Conservation (phyloP, 1,284 basidiomycete species). For the Naganishia sp. region DNA sequence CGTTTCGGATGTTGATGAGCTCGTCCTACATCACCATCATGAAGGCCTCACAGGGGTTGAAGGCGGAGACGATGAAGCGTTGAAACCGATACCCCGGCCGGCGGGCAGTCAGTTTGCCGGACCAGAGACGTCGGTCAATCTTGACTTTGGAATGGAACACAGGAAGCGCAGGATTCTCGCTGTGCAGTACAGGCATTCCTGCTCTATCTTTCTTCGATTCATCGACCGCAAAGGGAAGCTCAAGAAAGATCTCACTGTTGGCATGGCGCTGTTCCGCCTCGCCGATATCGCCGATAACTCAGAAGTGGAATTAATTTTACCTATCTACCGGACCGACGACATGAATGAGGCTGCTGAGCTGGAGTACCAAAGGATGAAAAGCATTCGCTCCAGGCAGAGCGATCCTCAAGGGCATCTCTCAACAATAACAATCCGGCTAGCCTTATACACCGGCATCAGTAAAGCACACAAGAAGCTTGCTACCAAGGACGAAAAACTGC, state of each 20-base stretch:
- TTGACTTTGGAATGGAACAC: slow-evolving; percentile 39
- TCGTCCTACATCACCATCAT: slow-evolving; percentile 1
- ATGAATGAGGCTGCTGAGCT: slow-evolving; percentile 37
- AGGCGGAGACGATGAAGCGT: too few relatives aligned
- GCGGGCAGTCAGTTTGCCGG: too few relatives aligned
- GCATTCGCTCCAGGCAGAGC: neutral
- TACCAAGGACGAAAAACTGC: slow-evolving; percentile 47
- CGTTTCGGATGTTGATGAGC: slow-evolving; percentile 26
- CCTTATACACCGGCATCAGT: slow-evolving; percentile 46
- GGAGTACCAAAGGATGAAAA: slow-evolving; percentile 12
- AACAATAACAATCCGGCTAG: slow-evolving; percentile 40
- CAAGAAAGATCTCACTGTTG: slow-evolving; percentile 47
- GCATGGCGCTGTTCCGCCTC: slow-evolving; percentile 43
- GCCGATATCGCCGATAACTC: slow-evolving; percentile 43
- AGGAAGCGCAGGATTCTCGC: slow-evolving; percentile 42
- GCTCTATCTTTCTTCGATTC: slow-evolving; percentile 48
- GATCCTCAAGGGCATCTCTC: slow-evolving; percentile 8
- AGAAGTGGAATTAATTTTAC: slow-evolving; percentile 35
- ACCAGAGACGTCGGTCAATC: neutral
- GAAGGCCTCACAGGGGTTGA: neutral
- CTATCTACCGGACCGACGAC: slow-evolving; percentile 44
- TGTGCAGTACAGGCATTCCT: slow-evolving; percentile 51
- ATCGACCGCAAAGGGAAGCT: slow-evolving; percentile 38
- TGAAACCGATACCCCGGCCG: too few relatives aligned
- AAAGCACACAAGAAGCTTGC: slow-evolving; percentile 45